Evolutionary conservation across 495 filamentous ascomycete genomes (phyloP), one percentile per base, ranked within the genome.

Genomic region (Cenococcum geophilum): DNA sequence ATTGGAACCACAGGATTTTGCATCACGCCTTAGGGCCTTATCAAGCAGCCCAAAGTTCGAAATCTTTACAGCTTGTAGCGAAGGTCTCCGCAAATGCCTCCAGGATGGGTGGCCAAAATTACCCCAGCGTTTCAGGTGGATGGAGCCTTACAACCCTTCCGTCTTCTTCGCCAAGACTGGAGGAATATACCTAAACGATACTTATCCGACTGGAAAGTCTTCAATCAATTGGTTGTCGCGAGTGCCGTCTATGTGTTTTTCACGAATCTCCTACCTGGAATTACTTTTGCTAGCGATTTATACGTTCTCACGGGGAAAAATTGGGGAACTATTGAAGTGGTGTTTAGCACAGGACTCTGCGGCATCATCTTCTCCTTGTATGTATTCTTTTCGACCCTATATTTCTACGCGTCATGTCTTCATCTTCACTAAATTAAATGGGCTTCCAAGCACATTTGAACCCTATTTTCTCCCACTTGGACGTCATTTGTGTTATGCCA

Each of bases 201-300:
- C 72, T 55, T 78, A 1, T 87, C 83, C 1, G 86, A 89, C 71
- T 89, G 86, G 85, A 79, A 72, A 1, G 65, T 78, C 14, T 89
- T 89, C 74, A 89, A 89, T 65, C 86, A 89, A 65, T 73, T 87
- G 55, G 74, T 89, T 11, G 76, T 89, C 62, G 86, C 86, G 11
- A 85, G 82, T 49, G 84, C 86, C 1, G 83, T 89, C 18, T 88
- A 86, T 72, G 80, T 89, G 22, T 89, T 88, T 71, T 89, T 89
- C 62, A 88, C 85, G 16, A 89, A 89, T 70, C 74, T 89, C 0
- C 75, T 89, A 4, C 86, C 86, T 0, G 85, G 86, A 1, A 88
- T 89, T 65, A 88, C 86, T 0, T 89, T 89, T 72, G 85, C 84
- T 0, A 84, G 80, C 65, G 86, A 89, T 68, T 70, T 88, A 36